A percentile compares a stretch with the other conserved stretches of the same genome.
These are phyloP conservation scores for Daldinia bambusicola DNA, from an alignment of 495 filamentous ascomycete genomes.

Conservation along the genomic window DNA sequence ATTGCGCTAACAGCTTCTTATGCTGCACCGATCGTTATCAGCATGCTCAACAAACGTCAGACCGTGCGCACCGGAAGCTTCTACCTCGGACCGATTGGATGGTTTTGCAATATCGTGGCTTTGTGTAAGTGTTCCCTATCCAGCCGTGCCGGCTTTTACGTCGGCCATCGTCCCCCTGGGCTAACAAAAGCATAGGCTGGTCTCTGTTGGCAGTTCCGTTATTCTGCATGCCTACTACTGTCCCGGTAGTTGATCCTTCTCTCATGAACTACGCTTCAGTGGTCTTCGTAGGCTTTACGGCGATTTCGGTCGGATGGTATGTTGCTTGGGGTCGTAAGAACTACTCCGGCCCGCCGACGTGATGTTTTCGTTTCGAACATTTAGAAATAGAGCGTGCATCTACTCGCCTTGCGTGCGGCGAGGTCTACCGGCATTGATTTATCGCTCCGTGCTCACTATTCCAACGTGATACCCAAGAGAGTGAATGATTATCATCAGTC, in stretches of 20 bases:
- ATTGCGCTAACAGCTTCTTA: conserved; percentile 69
- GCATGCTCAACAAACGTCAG: conserved; percentile 60
- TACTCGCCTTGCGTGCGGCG: background rate
- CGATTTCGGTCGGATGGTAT: conserved; percentile 58
- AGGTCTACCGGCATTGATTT: background rate
- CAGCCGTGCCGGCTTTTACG: conserved; percentile 1
- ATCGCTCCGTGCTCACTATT: conserved; percentile 10
- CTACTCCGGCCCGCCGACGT: conserved; percentile 72
- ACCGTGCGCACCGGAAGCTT: conserved; percentile 66
- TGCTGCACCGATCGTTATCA: conserved; percentile 66
- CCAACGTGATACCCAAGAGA: conserved; percentile 28
- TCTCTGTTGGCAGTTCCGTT: conserved; percentile 69
- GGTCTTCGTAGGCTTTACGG: conserved; percentile 69
- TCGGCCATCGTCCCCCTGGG: conserved; percentile 26
- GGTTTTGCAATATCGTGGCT: conserved; percentile 65
- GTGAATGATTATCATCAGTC: conserved; percentile 7
- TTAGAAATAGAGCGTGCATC: conserved; percentile 15
- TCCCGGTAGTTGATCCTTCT: conserved; percentile 67
- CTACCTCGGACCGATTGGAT: conserved; percentile 65
- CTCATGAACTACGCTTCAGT: conserved; percentile 75
- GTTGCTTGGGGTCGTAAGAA: conserved; percentile 69
- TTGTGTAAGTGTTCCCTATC: conserved; percentile 55
- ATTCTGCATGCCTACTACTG: conserved; percentile 71
- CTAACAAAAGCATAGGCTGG: conserved; percentile 60
- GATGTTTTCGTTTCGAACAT: conserved; percentile 20